Conservation (phyloP, 2,329 filamentous ascomycete genomes). For the Aspergillus spinulosporus region DNA sequence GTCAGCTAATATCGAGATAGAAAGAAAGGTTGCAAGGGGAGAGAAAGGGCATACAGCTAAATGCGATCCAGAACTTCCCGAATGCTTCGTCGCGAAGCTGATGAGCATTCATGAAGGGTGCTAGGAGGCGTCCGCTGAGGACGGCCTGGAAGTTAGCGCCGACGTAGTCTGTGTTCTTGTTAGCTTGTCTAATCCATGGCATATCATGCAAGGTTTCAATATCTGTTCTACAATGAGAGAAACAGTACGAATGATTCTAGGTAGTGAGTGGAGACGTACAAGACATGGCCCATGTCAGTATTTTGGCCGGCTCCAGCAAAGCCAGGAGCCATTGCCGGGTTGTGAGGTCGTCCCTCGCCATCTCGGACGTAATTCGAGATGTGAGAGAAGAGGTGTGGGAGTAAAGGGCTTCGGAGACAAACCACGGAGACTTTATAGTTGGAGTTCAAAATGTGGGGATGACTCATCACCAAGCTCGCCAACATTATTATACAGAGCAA, state of each 20-base stretch:
- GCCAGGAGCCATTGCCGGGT: slow-evolving; percentile 20
- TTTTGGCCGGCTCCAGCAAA: slow-evolving; percentile 28
- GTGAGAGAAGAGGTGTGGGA: neutral
- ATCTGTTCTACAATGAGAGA: neutral
- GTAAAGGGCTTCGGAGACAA: neutral
- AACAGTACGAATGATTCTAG: neutral
- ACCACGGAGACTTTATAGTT: neutral
- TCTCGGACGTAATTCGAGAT: neutral
- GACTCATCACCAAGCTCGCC: slow-evolving; percentile 1
- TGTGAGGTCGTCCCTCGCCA: slow-evolving; percentile 11
- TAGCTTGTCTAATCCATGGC: slow-evolving; percentile 10
- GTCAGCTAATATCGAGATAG: neutral
- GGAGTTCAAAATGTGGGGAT: neutral
- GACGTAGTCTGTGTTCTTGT: slow-evolving; percentile 32
- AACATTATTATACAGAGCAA: too few species aligned
- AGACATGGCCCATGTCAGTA: slow-evolving; percentile 30
- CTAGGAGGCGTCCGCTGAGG: slow-evolving; percentile 38
- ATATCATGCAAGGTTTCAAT: neutral
- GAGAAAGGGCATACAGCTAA: slow-evolving; percentile 30
- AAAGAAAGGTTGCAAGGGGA: neutral
- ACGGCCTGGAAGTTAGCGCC: slow-evolving; percentile 35
- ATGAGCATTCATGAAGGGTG: slow-evolving; percentile 32
- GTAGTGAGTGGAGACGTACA: slow-evolving; percentile 23
- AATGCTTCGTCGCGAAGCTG: slow-evolving; percentile 44
- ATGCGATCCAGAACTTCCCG: slow-evolving; percentile 43